phyloP scores from a whole-genome alignment of 768 basidiomycete species.

The Chlorophyllum brunneum region DNA sequence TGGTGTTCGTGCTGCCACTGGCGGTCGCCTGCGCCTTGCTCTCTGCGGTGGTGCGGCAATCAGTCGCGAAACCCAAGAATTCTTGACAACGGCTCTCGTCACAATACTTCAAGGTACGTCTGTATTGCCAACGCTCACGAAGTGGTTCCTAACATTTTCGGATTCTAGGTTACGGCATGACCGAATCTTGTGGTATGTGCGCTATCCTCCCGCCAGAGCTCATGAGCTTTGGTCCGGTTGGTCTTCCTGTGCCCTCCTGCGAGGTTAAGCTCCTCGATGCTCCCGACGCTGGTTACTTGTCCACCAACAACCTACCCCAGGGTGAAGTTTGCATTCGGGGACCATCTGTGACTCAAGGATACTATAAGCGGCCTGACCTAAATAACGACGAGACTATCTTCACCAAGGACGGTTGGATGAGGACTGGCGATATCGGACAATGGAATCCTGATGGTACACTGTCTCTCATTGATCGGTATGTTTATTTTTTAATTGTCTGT shows the following conservation, averaged over 20 bases:
- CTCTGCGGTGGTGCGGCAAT: slow-evolving; percentile 87
- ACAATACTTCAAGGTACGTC: slow-evolving; percentile 78
- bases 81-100: slow-evolving; percentile 77
- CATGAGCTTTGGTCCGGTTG: slow-evolving; percentile 72
- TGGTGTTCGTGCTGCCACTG: slow-evolving; percentile 77
- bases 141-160: slow-evolving; percentile 10
- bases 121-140: background rate
- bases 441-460: slow-evolving; percentile 94
- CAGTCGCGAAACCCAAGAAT: slow-evolving; percentile 86
- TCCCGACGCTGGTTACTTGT: slow-evolving; percentile 78
- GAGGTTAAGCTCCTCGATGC: slow-evolving; percentile 89
- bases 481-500: background rate
- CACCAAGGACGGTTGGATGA: slow-evolving; percentile 88
- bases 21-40: slow-evolving; percentile 79
- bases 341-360: slow-evolving; percentile 79
- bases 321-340: slow-evolving; percentile 92
- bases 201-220: slow-evolving; percentile 81
- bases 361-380: slow-evolving; percentile 89
- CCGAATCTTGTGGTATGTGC: slow-evolving; percentile 93
- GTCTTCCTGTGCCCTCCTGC: slow-evolving; percentile 81
- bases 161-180: slow-evolving; percentile 84
- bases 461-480: slow-evolving; percentile 81
- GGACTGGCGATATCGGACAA: slow-evolving; percentile 92
- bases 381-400: slow-evolving; percentile 82
- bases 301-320: slow-evolving; percentile 67